Conservation (phyloP, 768 basidiomycete species). For the Ramaria sp. region DNA sequence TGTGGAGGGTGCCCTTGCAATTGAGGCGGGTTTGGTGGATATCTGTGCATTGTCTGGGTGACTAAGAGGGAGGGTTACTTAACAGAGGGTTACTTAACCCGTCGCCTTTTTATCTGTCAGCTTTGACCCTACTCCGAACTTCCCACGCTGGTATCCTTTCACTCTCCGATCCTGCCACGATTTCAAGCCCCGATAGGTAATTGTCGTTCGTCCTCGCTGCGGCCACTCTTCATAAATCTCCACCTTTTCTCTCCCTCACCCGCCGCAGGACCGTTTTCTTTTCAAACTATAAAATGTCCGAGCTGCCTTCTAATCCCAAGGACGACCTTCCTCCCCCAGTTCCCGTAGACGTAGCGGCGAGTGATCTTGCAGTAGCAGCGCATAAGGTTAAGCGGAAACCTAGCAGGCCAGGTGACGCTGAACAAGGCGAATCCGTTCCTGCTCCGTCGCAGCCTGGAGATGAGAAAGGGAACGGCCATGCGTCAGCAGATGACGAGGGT, state of each 20-base stretch:
- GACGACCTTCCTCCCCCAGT: background rate
- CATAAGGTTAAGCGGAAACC: background rate
- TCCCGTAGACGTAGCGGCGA: background rate
- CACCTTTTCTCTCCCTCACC: background rate
- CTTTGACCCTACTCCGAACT: background rate
- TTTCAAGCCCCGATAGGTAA: background rate
- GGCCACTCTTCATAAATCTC: background rate
- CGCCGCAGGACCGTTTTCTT: background rate
- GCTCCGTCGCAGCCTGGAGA: background rate
- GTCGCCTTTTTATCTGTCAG: background rate
- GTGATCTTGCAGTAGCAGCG: background rate
- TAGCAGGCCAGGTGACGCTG: background rate
- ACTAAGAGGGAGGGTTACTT: conserved; percentile 8
- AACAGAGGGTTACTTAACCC: conserved; percentile 7
- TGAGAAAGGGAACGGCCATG: conserved; percentile 1
- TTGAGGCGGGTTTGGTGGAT: background rate
- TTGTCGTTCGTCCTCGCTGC: background rate
- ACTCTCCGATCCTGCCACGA: background rate
- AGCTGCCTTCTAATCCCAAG: background rate
- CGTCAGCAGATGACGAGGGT: background rate
- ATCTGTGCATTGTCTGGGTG: conserved; percentile 7
- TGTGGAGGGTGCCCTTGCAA: background rate
- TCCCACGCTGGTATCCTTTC: background rate
- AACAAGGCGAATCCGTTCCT: background rate
- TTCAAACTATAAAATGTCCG: background rate